Conservation (phyloP, 257 asterid genomes). For the Nicotiana benthamiana region DNA sequence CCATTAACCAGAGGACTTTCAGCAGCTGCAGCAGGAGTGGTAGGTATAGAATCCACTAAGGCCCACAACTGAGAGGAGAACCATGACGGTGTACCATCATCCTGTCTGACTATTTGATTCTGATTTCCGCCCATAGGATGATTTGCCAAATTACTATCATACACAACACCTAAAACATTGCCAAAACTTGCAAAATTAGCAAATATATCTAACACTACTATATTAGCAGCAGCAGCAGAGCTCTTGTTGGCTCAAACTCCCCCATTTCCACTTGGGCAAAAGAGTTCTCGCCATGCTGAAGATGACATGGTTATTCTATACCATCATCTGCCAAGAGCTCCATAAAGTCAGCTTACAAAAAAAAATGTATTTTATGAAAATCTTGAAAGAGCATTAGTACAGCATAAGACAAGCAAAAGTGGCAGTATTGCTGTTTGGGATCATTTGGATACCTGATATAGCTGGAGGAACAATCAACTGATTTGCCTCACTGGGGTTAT, state of each 20-base stretch:
- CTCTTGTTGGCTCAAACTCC: constrained; percentile 92
- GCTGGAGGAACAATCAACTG: constrained; percentile 29
- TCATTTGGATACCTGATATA: constrained; percentile 60
- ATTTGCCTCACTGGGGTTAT: constrained; percentile 32
- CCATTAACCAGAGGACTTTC: constrained; percentile 66
- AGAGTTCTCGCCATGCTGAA: constrained; percentile 63
- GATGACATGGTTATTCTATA: constrained; percentile 33
- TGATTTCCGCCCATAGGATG: constrained; percentile 42
- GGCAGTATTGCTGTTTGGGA: constrained; percentile 18
- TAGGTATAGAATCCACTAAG: constrained; percentile 97
- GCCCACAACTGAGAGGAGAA: constrained; percentile 72
- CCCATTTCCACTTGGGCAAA: constrained; percentile 77
- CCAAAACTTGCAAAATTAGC: constrained; percentile 46
- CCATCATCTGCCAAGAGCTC: constrained; percentile 88
- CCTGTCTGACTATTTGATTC: constrained; percentile 31
- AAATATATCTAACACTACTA: constrained; percentile 18
- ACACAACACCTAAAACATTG: constrained; percentile 61
- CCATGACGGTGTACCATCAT: constrained; percentile 69
- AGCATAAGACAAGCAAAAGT: constrained; percentile 22
- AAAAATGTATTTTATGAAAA: constrained; percentile 14
- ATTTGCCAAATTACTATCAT: constrained; percentile 34
- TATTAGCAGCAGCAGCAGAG: constrained; percentile 43
- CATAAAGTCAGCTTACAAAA: constrained; percentile 27
- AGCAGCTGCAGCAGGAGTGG: constrained; percentile 93
- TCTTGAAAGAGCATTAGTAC: constrained; percentile 12